A percentile compares a stretch with the other conserved stretches of the same genome.
These are phyloP conservation scores for Bocquillonia castaneifolia DNA, from an alignment of 441 rosid genomes.

Conservation along the genomic window DNA sequence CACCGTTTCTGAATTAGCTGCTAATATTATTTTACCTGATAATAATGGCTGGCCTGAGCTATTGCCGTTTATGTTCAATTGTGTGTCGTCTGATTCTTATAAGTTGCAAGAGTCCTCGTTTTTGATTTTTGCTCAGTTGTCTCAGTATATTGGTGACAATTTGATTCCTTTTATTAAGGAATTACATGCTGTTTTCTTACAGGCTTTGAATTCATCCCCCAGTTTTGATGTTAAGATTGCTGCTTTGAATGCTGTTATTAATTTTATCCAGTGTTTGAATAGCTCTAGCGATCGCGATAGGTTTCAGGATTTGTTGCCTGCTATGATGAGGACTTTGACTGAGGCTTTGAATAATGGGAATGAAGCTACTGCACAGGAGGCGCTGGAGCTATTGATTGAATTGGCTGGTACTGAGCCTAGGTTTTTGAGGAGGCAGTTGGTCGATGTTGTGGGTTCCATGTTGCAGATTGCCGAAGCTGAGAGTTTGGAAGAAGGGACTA, in stretches of 20 bases:
- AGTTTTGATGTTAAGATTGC: constrained; percentile 87
- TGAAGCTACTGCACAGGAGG: constrained; percentile 95
- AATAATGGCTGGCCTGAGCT: constrained; percentile 94
- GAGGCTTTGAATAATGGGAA: constrained; percentile 86
- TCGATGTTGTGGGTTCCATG: constrained; percentile 90
- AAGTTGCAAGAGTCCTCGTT: constrained; percentile 89
- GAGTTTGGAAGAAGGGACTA: constrained; percentile 84
- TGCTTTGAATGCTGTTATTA: constrained; percentile 83
- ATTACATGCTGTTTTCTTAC: constrained; percentile 74
- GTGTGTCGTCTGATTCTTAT: constrained; percentile 70
- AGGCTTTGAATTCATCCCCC: constrained; percentile 55
- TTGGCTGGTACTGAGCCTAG: constrained; percentile 93
- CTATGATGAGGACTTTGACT: constrained; percentile 89
- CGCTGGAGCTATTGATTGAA: constrained; percentile 89
- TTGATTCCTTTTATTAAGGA: constrained; percentile 74
- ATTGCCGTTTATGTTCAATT: constrained; percentile 87
- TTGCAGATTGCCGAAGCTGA: constrained; percentile 94
- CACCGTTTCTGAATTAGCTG: constrained; percentile 89
- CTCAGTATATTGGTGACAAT: constrained; percentile 81
- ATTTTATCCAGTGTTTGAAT: constrained; percentile 78
- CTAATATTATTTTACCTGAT: constrained; percentile 60
- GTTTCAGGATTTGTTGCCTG: constrained; percentile 90
- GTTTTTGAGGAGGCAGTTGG: constrained; percentile 78
- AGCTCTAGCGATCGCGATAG: constrained; percentile 78
- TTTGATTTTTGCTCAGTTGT: constrained; percentile 83